These are phyloP conservation scores for Ophiocordyceps camponoti-rufipedis DNA, from an alignment of 2,329 filamentous ascomycete species.

Conservation along the genomic window DNA sequence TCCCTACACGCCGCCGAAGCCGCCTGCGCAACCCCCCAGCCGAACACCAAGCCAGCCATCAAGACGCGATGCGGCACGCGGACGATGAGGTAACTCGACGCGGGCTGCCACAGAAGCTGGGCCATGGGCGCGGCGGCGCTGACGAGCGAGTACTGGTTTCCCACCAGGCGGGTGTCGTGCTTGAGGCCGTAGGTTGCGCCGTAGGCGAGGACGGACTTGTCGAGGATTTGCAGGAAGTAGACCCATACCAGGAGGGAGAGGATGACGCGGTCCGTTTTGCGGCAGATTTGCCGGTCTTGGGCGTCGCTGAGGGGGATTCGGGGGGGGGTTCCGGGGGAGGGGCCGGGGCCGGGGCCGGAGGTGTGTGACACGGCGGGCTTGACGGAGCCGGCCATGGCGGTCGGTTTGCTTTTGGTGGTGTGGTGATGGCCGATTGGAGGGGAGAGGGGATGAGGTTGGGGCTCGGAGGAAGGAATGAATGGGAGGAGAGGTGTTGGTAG, in stretches of 20 bases:
- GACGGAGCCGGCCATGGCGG: conserved; percentile 1
- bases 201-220: conserved; percentile 39
- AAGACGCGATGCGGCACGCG: conserved; percentile 40
- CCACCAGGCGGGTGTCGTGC: conserved; percentile 28
- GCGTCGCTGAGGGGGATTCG: conserved; percentile 5
- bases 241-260: conserved; percentile 36
- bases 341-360: neutral
- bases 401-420: too few species aligned
- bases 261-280: conserved; percentile 42
- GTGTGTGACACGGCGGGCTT: conserved; percentile 3
- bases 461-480: too few species aligned
- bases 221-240: conserved; percentile 41
- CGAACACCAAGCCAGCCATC: conserved; percentile 29
- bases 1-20: conserved; percentile 27
- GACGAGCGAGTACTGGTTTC: conserved; percentile 36
- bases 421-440: too few species aligned
- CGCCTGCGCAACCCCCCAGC: conserved; percentile 24
- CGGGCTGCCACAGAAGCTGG: conserved; percentile 41
- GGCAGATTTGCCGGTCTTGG: conserved; percentile 26
- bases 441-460: too few species aligned
- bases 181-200: conserved; percentile 36
- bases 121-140: conserved; percentile 40
- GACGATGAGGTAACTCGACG: conserved; percentile 40
- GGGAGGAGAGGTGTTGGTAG: too few species aligned
- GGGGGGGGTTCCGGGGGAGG: too few species aligned